Evolutionary conservation across 2,329 filamentous ascomycete genomes (phyloP).

Genomic region (Volutella citrinella): DNA sequence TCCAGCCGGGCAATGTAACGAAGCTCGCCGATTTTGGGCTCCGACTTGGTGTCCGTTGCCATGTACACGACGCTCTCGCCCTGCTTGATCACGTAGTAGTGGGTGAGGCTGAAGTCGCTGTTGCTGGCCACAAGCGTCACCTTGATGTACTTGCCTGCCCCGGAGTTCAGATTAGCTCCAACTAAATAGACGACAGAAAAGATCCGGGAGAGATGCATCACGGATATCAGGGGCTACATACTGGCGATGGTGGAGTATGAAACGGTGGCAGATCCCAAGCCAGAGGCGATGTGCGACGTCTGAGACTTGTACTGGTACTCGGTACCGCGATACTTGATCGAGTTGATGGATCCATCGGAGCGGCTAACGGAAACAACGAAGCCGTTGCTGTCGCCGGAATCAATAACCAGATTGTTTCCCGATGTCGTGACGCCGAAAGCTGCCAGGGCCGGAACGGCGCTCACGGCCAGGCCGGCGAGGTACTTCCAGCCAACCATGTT

Average conservation of each 20-base stretch:
- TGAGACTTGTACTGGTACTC: conserved; percentile 53
- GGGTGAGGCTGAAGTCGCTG: conserved; percentile 44
- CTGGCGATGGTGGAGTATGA: conserved; percentile 39
- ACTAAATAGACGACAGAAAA: too few relatives aligned
- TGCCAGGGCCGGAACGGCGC: conserved; percentile 30
- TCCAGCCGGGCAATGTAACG: conserved; percentile 63
- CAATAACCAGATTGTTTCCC: conserved; percentile 41
- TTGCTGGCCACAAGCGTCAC: conserved; percentile 58
- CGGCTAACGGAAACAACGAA: conserved; percentile 50
- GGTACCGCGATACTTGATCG: conserved; percentile 56
- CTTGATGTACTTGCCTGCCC: conserved; percentile 49
- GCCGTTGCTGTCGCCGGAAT: conserved; percentile 46
- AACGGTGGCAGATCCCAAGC: conserved; percentile 50
- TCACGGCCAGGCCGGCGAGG: conserved; percentile 24
- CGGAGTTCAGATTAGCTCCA: conserved; percentile 3
- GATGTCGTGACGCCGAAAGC: conserved; percentile 42
- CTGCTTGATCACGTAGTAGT: conserved; percentile 60
- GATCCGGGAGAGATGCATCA: not conserved
- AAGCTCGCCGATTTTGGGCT: conserved; percentile 57
- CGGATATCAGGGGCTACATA: conserved; percentile 5
- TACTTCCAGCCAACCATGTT: conserved; percentile 21
- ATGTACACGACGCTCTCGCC: conserved; percentile 60
- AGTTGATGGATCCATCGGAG: conserved; percentile 61
- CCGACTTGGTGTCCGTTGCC: conserved; percentile 59
- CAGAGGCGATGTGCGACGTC: conserved; percentile 39